Evolutionary conservation across 2,329 filamentous ascomycete genomes (phyloP).

Genomic region (Lachnellula hyalina): DNA sequence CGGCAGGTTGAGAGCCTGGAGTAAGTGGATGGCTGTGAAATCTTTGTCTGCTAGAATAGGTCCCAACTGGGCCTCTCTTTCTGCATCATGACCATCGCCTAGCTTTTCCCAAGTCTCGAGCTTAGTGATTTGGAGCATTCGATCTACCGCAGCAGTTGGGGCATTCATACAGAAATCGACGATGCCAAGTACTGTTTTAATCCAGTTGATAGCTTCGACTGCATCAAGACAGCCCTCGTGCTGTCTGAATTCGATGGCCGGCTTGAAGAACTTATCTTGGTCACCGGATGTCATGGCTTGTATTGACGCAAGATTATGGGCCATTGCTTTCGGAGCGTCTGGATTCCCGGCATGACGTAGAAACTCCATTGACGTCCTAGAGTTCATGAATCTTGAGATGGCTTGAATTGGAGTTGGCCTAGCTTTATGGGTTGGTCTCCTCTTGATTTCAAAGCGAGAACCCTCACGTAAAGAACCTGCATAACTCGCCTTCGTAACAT

Average conservation of each 20-base stretch:
- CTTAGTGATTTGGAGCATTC: background rate
- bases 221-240: slow-evolving; percentile 21
- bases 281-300: background rate
- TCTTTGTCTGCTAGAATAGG: slow-evolving; percentile 12
- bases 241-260: slow-evolving; percentile 27
- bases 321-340: background rate
- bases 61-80: slow-evolving; percentile 6
- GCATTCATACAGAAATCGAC: slow-evolving; percentile 11
- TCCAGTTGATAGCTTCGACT: slow-evolving; percentile 15
- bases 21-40: slow-evolving; percentile 12
- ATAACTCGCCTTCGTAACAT: background rate
- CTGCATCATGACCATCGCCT: slow-evolving; percentile 5
- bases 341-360: background rate
- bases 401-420: background rate
- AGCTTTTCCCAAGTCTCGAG: slow-evolving; percentile 5
- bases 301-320: background rate
- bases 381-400: background rate
- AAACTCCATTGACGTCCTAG: background rate
- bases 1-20: slow-evolving; percentile 6
- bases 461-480: background rate
- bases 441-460: background rate
- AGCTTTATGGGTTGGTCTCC: background rate
- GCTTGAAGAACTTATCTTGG: background rate
- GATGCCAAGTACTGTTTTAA: slow-evolving; percentile 13
- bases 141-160: background rate